Evolutionary conservation across 495 filamentous ascomycete species (phyloP), one percentile per base, ranked within the genome.

Genomic region (Wilcoxina mikolae): DNA sequence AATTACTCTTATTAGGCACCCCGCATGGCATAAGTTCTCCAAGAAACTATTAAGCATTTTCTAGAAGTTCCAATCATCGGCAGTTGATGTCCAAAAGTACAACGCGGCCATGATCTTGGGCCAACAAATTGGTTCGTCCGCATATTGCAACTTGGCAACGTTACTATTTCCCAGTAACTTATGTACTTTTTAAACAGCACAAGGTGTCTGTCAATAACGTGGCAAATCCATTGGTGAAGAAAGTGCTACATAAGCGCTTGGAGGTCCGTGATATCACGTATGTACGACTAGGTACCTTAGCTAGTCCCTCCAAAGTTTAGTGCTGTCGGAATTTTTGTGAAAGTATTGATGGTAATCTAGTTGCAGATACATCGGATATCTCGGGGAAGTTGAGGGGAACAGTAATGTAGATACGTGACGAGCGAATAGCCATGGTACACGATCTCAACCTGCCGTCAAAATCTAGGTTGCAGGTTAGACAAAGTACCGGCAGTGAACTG

Each of bases 181-280:
- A n/a, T n/a, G n/a, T n/a, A n/a, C n/a, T n/a, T n/a, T n/a, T n/a
- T n/a, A n/a, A n/a, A n/a, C n/a, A n/a, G n/a, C n/a, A n/a, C n/a
- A n/a, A n/a, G n/a, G n/a, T n/a, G n/a, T n/a, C 43, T 46, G 43
- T 46, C 43, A 46, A 46, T 24, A 46, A 46, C 43, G 43, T 46
- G 43, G 43, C 23, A 17, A 17, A 24, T 17, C 23, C 43, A 46
- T 46, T 46, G 43, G 43, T 46, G 2, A 46, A 18, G 11, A 17
- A 11, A 11, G 31, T 35, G 43, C 43, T 17, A 24, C 11, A 46
- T 46, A 46, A 46, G 43, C 43, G 43, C 43, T 46, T 17, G 43
- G 11, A 18, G 43, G 23, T 11, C 43, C 11, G n/a, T 11, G 11
- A 12, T 7, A 46, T 24, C 43, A 46, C 43, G 22, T 46, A 17